Conservation (phyloP, 768 basidiomycete genomes). For the Gymnopilus dilepis region DNA sequence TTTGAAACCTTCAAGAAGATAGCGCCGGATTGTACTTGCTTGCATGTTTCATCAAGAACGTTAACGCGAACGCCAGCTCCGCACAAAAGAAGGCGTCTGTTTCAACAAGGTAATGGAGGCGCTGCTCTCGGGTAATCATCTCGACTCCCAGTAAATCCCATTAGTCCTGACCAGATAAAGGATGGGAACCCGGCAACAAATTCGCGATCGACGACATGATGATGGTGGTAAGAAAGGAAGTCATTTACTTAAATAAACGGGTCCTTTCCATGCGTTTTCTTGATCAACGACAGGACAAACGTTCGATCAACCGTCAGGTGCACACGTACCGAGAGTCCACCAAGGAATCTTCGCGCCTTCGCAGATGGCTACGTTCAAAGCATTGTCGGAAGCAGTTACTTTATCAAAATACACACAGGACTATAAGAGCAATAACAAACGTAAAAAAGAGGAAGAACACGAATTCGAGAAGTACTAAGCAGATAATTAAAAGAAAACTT, state of each 20-base stretch:
- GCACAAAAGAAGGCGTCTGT: background rate
- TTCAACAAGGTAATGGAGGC: background rate
- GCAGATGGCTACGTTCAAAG: background rate
- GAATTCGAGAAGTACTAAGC: conserved; percentile 1
- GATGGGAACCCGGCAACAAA: background rate
- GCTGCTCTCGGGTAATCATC: no score
- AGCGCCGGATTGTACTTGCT: background rate
- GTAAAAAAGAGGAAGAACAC: background rate
- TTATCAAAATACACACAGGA: background rate
- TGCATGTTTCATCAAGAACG: conserved; percentile 1
- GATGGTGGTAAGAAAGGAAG: background rate
- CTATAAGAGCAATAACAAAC: background rate
- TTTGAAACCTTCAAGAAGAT: background rate
- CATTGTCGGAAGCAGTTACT: background rate
- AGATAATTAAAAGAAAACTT: conserved; percentile 4
- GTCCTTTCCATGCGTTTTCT: no score
- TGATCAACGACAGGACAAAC: background rate
- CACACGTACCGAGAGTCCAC: no score
- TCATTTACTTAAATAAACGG: no score
- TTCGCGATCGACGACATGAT: background rate
- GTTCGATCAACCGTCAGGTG: no score
- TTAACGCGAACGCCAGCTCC: no score
- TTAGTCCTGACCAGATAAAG: background rate
- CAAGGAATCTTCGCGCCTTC: no score
- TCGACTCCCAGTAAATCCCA: no score